phyloP scores from a whole-genome alignment of 129 eudicot genomes.

The Tagetes erecta region DNA sequence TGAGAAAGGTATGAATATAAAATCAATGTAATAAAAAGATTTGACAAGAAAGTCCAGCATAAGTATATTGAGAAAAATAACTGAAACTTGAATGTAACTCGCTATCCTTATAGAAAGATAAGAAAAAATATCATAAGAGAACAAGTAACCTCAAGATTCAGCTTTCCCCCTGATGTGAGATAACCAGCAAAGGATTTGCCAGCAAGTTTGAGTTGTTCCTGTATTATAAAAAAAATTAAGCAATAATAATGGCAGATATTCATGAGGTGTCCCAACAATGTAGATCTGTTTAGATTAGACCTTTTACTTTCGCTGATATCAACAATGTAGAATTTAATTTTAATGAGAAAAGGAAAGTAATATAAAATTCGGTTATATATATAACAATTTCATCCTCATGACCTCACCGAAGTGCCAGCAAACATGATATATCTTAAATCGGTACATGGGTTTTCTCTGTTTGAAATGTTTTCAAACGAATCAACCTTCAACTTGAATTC shows the following conservation, averaged over 20 bases:
- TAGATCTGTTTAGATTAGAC: not conserved
- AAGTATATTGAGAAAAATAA: not conserved
- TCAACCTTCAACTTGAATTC: not conserved
- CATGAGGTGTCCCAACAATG: not conserved
- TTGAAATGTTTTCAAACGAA: not conserved
- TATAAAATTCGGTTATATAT: not conserved
- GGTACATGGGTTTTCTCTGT: not conserved
- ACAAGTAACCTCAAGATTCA: conserved; percentile 31
- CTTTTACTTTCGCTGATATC: not conserved
- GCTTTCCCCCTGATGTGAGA: conserved; percentile 30
- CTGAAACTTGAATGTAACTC: not conserved
- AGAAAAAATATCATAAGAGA: not conserved
- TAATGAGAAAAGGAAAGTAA: not conserved
- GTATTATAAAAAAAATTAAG: conserved; percentile 15
- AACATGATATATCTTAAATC: not conserved
- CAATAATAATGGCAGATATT: conserved; percentile 14
- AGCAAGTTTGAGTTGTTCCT: conserved; percentile 43
- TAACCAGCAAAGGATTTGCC: conserved; percentile 40
- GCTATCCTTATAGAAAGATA: conserved; percentile 6
- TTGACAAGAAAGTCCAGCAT: not conserved
- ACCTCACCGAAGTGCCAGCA: not conserved
- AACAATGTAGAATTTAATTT: not conserved
- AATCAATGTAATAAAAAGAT: not conserved
- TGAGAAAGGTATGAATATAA: too few relatives aligned
- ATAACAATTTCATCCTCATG: not conserved